Evolutionary conservation across 2,329 filamentous ascomycete genomes (phyloP).

Genomic region (Monosporascus sp.): DNA sequence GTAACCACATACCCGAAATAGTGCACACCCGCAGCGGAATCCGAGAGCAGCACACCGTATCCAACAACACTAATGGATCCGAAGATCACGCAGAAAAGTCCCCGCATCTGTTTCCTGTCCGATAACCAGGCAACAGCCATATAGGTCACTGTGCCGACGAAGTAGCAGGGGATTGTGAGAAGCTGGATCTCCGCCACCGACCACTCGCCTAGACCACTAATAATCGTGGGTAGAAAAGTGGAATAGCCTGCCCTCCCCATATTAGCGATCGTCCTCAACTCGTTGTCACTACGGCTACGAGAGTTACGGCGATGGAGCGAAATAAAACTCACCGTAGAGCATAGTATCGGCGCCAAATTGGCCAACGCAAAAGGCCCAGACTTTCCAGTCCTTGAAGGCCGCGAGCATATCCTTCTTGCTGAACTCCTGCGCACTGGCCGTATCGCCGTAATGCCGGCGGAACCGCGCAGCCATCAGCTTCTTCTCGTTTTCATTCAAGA

Average conservation of each 20-base stretch:
- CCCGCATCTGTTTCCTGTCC: conserved; percentile 61
- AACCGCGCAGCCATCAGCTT: conserved; percentile 38
- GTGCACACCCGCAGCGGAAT: conserved; percentile 55
- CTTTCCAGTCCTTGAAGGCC: conserved; percentile 70
- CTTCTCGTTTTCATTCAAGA: conserved; percentile 52
- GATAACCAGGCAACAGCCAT: conserved; percentile 61
- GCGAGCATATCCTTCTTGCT: conserved; percentile 57
- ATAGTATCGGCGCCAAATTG: conserved; percentile 73
- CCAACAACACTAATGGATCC: conserved; percentile 59
- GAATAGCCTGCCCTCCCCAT: conserved; percentile 52
- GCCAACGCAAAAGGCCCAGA: conserved; percentile 62
- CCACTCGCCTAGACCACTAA: conserved; percentile 61
- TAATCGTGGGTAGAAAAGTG: conserved; percentile 75
- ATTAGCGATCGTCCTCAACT: not conserved
- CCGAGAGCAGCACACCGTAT: conserved; percentile 61
- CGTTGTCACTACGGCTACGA: conserved; percentile 1
- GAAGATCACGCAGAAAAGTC: conserved; percentile 58
- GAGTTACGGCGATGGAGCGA: not conserved
- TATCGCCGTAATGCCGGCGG: conserved; percentile 40
- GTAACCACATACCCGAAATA: conserved; percentile 51
- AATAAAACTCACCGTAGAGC: conserved; percentile 50
- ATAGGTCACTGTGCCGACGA: conserved; percentile 64
- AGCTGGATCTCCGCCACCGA: conserved; percentile 63
- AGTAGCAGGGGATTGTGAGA: conserved; percentile 74
- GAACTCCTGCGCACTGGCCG: conserved; percentile 39